These are phyloP conservation scores for Beverwykella pulmonaria DNA, from an alignment of 495 filamentous ascomycete species.

Conservation along the genomic window DNA sequence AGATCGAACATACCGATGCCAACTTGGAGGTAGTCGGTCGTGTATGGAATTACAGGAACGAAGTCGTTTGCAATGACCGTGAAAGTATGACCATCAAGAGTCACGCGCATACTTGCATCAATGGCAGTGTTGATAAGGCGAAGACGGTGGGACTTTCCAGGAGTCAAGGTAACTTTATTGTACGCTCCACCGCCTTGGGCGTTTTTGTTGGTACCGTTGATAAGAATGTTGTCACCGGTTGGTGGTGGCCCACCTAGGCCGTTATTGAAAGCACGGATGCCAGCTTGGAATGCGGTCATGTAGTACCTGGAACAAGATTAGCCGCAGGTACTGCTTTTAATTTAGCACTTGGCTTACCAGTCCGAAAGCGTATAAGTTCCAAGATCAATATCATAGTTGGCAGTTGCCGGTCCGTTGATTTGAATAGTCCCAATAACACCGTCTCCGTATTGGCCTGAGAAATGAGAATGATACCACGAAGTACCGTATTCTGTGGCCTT, in stretches of 20 bases:
- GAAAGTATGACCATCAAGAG: conserved; percentile 44
- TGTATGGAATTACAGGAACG: conserved; percentile 42
- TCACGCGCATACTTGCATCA: conserved; percentile 42
- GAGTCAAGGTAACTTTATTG: conserved; percentile 33
- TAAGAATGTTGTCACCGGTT: conserved; percentile 41
- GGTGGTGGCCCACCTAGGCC: conserved; percentile 33
- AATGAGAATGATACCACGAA: conserved; percentile 47
- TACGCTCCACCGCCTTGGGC: conserved; percentile 38
- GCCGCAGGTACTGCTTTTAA: not conserved
- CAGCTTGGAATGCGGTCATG: conserved; percentile 36
- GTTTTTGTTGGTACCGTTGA: conserved; percentile 46
- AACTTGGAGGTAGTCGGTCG: conserved; percentile 20
- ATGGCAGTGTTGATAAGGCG: conserved; percentile 44
- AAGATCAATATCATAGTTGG: conserved; percentile 47
- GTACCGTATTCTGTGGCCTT: conserved; percentile 45
- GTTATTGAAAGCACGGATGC: conserved; percentile 20
- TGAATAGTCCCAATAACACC: conserved; percentile 44
- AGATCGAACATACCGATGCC: conserved; percentile 29
- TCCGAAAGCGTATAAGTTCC: conserved; percentile 41
- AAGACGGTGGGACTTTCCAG: conserved; percentile 42
- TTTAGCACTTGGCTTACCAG: conserved; percentile 29
- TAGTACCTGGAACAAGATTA: conserved; percentile 33
- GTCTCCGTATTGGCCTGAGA: conserved; percentile 45
- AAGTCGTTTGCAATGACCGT: conserved; percentile 45
- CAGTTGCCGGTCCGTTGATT: conserved; percentile 46